These are phyloP conservation scores for Lasiodiplodia sp. DNA, from an alignment of 2,329 filamentous ascomycete species.

Conservation along the genomic window DNA sequence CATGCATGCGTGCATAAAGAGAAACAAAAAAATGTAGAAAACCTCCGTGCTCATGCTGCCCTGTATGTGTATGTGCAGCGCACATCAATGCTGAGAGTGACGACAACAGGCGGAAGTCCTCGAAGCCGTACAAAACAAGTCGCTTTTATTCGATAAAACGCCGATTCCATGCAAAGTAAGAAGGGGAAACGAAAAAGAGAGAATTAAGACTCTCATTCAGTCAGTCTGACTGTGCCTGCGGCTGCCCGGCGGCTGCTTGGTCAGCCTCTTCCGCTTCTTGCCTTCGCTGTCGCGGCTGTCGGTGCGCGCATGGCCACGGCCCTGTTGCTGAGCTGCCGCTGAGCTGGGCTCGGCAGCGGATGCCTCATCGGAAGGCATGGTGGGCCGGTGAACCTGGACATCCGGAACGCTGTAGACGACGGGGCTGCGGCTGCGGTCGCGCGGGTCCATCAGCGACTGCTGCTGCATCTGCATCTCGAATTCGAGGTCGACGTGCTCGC, in stretches of 20 bases:
- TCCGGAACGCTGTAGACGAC: conserved; percentile 1
- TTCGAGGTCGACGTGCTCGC: conserved; percentile 40
- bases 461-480: conserved; percentile 46
- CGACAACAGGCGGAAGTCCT: neutral
- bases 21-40: neutral
- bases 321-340: conserved; percentile 27
- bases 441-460: conserved; percentile 32
- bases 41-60: too few species aligned
- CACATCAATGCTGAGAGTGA: neutral
- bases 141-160: conserved; percentile 5
- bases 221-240: conserved; percentile 3
- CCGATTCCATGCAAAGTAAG: conserved; percentile 14
- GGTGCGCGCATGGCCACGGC: conserved; percentile 38
- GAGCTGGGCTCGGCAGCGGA: conserved; percentile 36
- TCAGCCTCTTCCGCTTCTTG: conserved; percentile 44
- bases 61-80: neutral
- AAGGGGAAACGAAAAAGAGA: neutral
- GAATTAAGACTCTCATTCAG: neutral
- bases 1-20: conserved; percentile 2
- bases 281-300: conserved; percentile 45
- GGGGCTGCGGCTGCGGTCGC: conserved; percentile 22
- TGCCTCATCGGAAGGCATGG: conserved; percentile 41
- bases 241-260: conserved; percentile 38
- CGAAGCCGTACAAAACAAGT: neutral
- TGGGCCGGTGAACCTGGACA: conserved; percentile 35